Conservation (phyloP, 768 basidiomycete species). For the Ephemerocybe angulata region DNA sequence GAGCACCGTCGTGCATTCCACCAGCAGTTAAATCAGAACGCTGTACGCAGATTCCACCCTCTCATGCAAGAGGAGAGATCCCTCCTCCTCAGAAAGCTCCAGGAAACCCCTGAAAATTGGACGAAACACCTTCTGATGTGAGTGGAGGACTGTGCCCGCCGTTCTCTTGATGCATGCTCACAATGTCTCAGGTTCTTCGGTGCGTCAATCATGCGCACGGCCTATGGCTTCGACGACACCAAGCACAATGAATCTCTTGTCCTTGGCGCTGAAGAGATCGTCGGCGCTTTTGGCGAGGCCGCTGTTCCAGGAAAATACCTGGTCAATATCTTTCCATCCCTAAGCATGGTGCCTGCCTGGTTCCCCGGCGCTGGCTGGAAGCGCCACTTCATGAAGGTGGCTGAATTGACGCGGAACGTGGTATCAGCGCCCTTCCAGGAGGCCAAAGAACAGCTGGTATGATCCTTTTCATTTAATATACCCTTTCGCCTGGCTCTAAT, state of each 20-base stretch:
- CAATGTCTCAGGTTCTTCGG: constrained; percentile 7
- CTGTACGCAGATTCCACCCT: constrained; percentile 10
- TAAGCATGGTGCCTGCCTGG: constrained; percentile 37
- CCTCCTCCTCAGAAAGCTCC: constrained; percentile 26
- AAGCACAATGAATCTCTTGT: constrained; percentile 36
- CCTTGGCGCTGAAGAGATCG: constrained; percentile 27
- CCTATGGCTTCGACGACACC: constrained; percentile 30
- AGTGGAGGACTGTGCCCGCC: neutral
- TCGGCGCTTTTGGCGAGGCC: constrained; percentile 21
- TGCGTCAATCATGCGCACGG: constrained; percentile 21
- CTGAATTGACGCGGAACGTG: constrained; percentile 17
- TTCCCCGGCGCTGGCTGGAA: constrained; percentile 37
- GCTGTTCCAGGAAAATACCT: constrained; percentile 24
- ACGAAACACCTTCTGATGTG: constrained; percentile 25
- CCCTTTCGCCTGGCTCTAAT: neutral
- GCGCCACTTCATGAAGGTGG: constrained; percentile 20
- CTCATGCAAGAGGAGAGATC: constrained; percentile 21
- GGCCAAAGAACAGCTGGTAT: constrained; percentile 17
- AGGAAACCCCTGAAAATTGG: constrained; percentile 20
- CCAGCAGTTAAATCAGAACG: constrained; percentile 18
- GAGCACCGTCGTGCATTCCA: constrained; percentile 22
- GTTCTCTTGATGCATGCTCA: neutral
- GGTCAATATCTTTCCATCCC: constrained; percentile 21
- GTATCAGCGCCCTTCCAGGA: constrained; percentile 17
- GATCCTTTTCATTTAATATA: neutral